Base-by-base conservation (phyloP, 108 stramenopile species). In the Epithemia pelagica region DNA sequence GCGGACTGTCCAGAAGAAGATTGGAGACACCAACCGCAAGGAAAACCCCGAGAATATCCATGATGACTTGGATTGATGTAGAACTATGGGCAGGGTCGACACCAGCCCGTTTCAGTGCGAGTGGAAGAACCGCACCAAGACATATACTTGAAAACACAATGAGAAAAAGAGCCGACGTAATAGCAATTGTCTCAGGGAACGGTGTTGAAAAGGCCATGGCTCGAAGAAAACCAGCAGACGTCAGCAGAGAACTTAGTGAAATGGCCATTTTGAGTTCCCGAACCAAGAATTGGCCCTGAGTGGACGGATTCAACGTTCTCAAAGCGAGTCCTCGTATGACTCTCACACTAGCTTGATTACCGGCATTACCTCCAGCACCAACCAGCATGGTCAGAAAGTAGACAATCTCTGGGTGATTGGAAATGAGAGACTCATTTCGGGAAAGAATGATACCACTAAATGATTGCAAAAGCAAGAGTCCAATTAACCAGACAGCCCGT, bases 361-460 rank as follows among this genome's bases (percentile, higher is more conserved):
- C 91, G 0, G 91, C 91, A 74, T 95, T 95, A 0, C 94, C 67
- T 15, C 67, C 67, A n/a, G 91, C 90, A 30, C 96, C 96, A 27
- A 96, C 94, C 59, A 96, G 69, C 95, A 96, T 96, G 52, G 82
- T 94, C 3, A 96, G 74, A 62, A 92, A 96, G 59, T 88, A 87
- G 3, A 94, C 85, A 65, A 96, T 92, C 22, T 90, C 81, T 58
- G 87, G 89, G 68, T 93, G 92, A 58, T 77, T 77, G 55, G 86
- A 78, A 52, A 96, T 71, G 46, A 94, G 78, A 21, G 66, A 65
- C 69, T 96, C 83, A 65, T 94, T 91, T 28, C 82, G 68, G 32
- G 75, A 65, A 56, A 96, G 72, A 67, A 96, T 94, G 56, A 94
- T 87, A 7, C 85, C 83, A 20, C 83, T 83, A 59, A 80, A 86